Evolutionary conservation across 2,329 filamentous ascomycete genomes (phyloP).

Genomic region (Neophaeococcomyces mojaviensis): DNA sequence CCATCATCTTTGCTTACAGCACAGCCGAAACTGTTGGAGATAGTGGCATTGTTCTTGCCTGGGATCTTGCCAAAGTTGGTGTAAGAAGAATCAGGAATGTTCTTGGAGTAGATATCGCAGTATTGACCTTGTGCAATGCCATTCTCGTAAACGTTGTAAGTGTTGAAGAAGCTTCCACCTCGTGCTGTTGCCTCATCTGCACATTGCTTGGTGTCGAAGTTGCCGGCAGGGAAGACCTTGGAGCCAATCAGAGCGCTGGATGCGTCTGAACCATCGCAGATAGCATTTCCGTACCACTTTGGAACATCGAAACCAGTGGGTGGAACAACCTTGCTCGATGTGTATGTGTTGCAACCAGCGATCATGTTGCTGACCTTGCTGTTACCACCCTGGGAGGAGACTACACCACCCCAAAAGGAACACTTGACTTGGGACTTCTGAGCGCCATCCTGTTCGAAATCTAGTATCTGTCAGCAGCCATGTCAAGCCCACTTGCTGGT

Average conservation of each 20-base stretch:
- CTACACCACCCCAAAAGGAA: slow-evolving; percentile 16
- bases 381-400: slow-evolving; percentile 2
- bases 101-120: slow-evolving; percentile 14
- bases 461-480: not conserved
- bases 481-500: not conserved
- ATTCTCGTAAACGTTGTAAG: slow-evolving; percentile 14
- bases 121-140: slow-evolving; percentile 14
- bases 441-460: slow-evolving; percentile 16
- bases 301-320: slow-evolving; percentile 14
- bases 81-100: not conserved
- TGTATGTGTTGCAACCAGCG: slow-evolving; percentile 17
- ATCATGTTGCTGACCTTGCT: slow-evolving; percentile 12
- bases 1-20: not conserved
- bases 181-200: slow-evolving; percentile 9
- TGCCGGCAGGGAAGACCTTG: slow-evolving; percentile 11
- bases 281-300: slow-evolving; percentile 10
- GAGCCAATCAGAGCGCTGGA: slow-evolving; percentile 12
- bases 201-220: slow-evolving; percentile 14
- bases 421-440: slow-evolving; percentile 10
- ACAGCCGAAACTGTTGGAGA: slow-evolving; percentile 7
- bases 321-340: slow-evolving; percentile 9
- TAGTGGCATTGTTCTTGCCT: slow-evolving; percentile 1
- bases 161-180: slow-evolving; percentile 17
- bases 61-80: slow-evolving; percentile 1
- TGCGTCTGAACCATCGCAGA: slow-evolving; percentile 8